Base-by-base conservation (phyloP, 345 rosid genomes). In the Eutrema heterophyllum region DNA sequence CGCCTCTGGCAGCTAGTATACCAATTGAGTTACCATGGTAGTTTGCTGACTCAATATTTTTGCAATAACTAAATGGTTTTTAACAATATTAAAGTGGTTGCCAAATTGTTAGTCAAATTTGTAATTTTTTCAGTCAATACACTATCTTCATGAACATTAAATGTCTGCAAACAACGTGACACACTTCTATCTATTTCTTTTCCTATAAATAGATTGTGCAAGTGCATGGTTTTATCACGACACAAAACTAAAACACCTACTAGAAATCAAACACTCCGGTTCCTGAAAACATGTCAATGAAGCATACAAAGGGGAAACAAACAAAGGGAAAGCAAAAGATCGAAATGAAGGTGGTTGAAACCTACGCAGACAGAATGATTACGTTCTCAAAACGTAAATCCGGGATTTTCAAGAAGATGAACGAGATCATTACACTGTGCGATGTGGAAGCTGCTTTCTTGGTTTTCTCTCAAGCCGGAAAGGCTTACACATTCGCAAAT, bases 341-440 rank as follows among this genome's bases (percentile, higher is more conserved):
- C 54, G 76, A 71, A 59, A 75, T 83, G 56, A 68, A 71, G 60
- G 59, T 39, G 38, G 77, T 83, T 0, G 77, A 72, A 6, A 7
- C 55, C 12, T 68, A 78, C 0, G 79, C 51, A 9, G 77, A 72
- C n/a, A 29, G 82, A 30, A 30, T 72, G 77, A 56, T 78, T 1
- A 56, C 81, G 7, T 83, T 83, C 67, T 83, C 86, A 0, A 86
- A 86, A 78, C 80, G 86, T 5, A 56, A 73, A 56, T 57, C 75
- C 0, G 81, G 90, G 0, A 76, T 81, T 11, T 72, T 62, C 73
- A 84, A 84, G 27, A 84, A 86, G 39, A 71, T 83, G 14, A 78
- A 77, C 35, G 87, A 86, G 64, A 35, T 85, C 11, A 36, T 72
- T 1, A 39, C 84, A 1, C 29, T 82, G 5, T 79, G 76, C 10